phyloP scores from a whole-genome alignment of 345 rosid species.

The Bruguiera parviflora region DNA sequence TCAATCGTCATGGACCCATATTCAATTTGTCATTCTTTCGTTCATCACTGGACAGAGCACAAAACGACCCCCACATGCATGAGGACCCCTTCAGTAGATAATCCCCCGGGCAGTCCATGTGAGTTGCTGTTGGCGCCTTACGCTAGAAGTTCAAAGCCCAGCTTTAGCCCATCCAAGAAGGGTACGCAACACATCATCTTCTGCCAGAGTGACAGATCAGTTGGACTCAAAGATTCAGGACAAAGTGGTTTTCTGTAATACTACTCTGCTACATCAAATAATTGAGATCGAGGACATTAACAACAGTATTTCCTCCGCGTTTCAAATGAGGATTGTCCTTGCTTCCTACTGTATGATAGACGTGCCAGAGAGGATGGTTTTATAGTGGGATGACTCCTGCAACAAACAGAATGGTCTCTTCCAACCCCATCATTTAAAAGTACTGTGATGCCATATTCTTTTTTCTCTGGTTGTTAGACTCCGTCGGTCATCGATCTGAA shows the following conservation, averaged over 20 bases:
- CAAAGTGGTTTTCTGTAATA: constrained; percentile 6
- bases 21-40: neutral
- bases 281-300: neutral
- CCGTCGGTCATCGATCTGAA: no score
- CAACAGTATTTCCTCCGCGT: neutral
- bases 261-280: neutral
- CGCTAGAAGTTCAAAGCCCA: constrained; percentile 2
- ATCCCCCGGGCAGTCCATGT: constrained; percentile 15
- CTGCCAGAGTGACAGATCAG: constrained; percentile 10
- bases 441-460: no score
- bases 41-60: neutral
- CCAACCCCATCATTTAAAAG: no score
- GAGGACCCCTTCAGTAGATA: constrained; percentile 9
- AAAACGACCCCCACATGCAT: neutral
- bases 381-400: neutral
- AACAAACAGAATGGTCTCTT: neutral
- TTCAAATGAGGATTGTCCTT: neutral
- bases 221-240: constrained; percentile 16
- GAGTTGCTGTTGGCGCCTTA: constrained; percentile 21
- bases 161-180: neutral
- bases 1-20: neutral
- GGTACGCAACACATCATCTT: neutral
- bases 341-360: constrained; percentile 1
- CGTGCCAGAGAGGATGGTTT: no score
- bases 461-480: no score